Evolutionary conservation across 257 asterid genomes (phyloP).

Genomic region (Jasminum sambac): DNA sequence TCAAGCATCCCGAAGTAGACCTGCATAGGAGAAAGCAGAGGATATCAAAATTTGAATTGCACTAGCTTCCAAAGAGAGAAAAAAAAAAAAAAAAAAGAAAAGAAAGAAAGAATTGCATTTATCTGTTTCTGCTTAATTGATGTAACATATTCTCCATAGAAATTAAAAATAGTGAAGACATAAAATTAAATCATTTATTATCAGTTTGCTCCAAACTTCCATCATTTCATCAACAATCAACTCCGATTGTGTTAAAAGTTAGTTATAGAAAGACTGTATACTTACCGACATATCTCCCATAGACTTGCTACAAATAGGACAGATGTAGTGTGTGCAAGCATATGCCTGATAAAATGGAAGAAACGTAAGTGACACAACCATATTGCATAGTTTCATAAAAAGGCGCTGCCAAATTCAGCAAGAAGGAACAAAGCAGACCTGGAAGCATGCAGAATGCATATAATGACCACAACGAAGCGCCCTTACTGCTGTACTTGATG

Average conservation of each 20-base stretch:
- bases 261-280: slow-evolving; percentile 15
- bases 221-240: not conserved
- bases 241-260: slow-evolving; percentile 2
- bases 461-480: slow-evolving; percentile 97
- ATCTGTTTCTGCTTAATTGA: no score
- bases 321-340: slow-evolving; percentile 85
- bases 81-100: not conserved
- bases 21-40: slow-evolving; percentile 32
- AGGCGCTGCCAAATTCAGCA: not conserved
- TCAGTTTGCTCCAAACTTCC: not conserved
- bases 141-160: no score
- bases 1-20: slow-evolving; percentile 97
- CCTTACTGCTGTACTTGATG: slow-evolving; percentile 87
- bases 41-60: no score
- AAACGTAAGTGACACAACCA: slow-evolving; percentile 10
- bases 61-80: no score
- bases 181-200: not conserved
- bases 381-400: not conserved
- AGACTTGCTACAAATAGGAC: slow-evolving; percentile 98
- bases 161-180: not conserved
- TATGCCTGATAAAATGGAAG: slow-evolving; percentile 62
- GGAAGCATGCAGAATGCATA: slow-evolving; percentile 99
- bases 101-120: no score
- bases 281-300: slow-evolving; percentile 99
- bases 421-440: slow-evolving; percentile 45